Evolutionary conservation across 371 early-diverging fungal genomes (phyloP).

Genomic region (Nematocida ausubeli): DNA sequence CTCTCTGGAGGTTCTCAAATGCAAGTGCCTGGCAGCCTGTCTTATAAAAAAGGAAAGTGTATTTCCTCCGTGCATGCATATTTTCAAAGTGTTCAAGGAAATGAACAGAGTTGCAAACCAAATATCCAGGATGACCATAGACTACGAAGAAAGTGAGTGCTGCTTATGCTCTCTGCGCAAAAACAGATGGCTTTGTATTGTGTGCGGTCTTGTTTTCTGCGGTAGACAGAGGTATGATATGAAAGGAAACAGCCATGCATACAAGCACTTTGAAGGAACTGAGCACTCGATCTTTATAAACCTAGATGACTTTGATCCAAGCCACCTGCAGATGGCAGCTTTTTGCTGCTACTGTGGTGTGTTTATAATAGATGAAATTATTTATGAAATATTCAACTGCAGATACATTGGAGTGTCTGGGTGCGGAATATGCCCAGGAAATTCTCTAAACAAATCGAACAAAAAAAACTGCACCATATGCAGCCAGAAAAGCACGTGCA

Average conservation of each 20-base stretch:
- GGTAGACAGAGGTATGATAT: conserved; percentile 78
- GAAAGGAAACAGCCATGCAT: conserved; percentile 91
- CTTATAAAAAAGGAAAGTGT: no score
- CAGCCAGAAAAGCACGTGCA: not conserved
- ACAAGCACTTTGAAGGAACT: conserved; percentile 77
- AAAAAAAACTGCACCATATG: not conserved
- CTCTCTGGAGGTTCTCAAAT: not conserved
- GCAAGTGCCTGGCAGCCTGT: not conserved
- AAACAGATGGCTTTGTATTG: conserved; percentile 72
- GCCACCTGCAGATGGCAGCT: not conserved
- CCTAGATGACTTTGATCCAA: conserved; percentile 17
- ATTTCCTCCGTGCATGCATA: not conserved
- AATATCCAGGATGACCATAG: not conserved
- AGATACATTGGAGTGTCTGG: not conserved
- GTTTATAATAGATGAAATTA: conserved; percentile 30
- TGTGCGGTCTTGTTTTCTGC: conserved; percentile 72
- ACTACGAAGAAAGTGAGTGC: conserved; percentile 2
- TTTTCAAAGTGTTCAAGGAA: conserved; percentile 11
- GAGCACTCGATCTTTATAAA: conserved; percentile 76
- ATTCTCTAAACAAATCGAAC: not conserved
- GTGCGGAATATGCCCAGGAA: not conserved
- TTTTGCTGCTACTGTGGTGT: conserved; percentile 62
- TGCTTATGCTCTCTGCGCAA: conserved; percentile 59
- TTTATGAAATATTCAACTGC: not conserved
- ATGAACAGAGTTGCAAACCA: not conserved